Evolutionary conservation across 2,329 filamentous ascomycete species (phyloP).

Genomic region (Fusarium sororula): DNA sequence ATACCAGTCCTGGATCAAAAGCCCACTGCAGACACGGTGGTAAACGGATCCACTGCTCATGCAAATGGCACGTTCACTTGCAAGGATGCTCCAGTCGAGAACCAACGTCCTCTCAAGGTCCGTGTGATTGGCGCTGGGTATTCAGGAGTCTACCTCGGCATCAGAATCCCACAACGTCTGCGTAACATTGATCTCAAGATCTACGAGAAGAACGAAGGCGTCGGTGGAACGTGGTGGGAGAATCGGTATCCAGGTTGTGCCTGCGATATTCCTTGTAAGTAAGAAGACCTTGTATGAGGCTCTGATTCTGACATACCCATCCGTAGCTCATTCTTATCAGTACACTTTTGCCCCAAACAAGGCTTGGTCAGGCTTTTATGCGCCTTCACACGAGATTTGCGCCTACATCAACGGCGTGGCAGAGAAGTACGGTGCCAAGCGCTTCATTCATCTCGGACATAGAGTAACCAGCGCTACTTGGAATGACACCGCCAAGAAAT

Average conservation of each 20-base stretch:
- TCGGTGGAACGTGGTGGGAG: neutral
- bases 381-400: neutral
- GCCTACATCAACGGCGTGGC: neutral
- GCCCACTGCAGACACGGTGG: too few relatives aligned
- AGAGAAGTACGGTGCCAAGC: neutral
- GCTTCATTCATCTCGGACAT: neutral
- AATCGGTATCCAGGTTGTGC: neutral
- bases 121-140: neutral
- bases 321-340: neutral
- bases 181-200: neutral
- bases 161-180: neutral
- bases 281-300: too few relatives aligned
- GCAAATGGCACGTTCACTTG: neutral
- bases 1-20: neutral
- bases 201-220: neutral
- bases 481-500: neutral
- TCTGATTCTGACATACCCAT: too few relatives aligned
- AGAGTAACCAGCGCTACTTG: neutral
- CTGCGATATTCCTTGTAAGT: neutral
- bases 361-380: neutral
- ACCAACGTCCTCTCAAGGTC: neutral
- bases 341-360: neutral
- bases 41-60: neutral
- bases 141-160: neutral
- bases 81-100: neutral